phyloP scores from a whole-genome alignment of 805 yeast species.

The Candida jianshihensis region DNA sequence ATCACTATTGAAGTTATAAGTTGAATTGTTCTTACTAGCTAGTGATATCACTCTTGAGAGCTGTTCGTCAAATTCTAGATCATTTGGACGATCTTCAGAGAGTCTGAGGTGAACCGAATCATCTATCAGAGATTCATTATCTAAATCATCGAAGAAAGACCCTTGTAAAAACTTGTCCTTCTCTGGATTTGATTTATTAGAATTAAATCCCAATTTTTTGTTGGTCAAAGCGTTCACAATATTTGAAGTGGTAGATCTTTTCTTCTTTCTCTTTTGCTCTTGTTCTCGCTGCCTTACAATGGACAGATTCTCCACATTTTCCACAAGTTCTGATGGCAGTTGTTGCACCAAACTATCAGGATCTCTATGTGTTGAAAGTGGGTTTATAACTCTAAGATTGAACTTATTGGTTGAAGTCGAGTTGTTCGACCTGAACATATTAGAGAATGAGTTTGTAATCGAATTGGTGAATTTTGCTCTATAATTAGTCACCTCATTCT shows the following conservation, averaged over 20 bases:
- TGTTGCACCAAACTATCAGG: constrained; percentile 6
- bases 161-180: neutral
- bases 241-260: constrained; percentile 14
- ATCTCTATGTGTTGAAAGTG: constrained; percentile 21
- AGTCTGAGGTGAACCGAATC: neutral
- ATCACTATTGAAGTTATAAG: constrained; percentile 17
- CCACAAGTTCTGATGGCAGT: constrained; percentile 10
- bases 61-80: constrained; percentile 17
- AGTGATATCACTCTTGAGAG: constrained; percentile 17
- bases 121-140: neutral
- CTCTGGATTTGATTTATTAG: constrained; percentile 2
- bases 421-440: constrained; percentile 16
- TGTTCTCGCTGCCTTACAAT: constrained; percentile 3
- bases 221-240: constrained; percentile 18
- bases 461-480: constrained; percentile 10
- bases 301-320: constrained; percentile 12
- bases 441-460: constrained; percentile 17
- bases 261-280: constrained; percentile 5
- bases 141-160: neutral
- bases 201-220: constrained; percentile 18
- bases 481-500: neutral
- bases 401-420: constrained; percentile 16
- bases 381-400: constrained; percentile 30
- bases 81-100: constrained; percentile 4
- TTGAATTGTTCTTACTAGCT: constrained; percentile 18